Base-by-base conservation (phyloP, 2,329 filamentous ascomycete species). In the Xylaria sp. region DNA sequence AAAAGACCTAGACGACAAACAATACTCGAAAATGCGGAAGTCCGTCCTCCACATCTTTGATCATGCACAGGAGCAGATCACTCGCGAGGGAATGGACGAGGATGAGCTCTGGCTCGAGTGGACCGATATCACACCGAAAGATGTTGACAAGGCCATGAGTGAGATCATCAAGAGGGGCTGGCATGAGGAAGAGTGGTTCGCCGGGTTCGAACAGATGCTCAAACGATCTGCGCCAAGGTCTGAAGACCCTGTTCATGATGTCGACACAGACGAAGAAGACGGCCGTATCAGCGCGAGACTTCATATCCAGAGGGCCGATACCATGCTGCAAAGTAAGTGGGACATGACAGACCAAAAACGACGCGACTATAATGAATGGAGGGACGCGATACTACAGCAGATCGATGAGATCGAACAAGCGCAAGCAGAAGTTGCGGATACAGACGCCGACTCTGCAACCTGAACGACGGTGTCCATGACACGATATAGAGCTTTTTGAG, bases 301-400 rank as follows among this genome's bases (percentile, higher is more conserved):
- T 44, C 76, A 79, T 59, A 70, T 79, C 34, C 74, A 84, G 73
- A 72, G 79, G 59, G 76, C 79, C 7, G 83, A 85, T 63, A 89
- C 86, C 2, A 92, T 92, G 89, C 84, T 92, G 66, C 88, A 92
- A 72, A 85, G 87, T 64, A 81, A 82, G 52, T 86, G 89, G 67
- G 88, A 86, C 68, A 72, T 92, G 66, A 87, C 85, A 63, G 83
- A 87, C 53, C 76, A 80, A 62, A 84, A 83, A 65, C 79, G 80
- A 66, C 77, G 76, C 47, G 84, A 87, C 9, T 92, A 86, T 69
- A 76, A 71, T 50, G 72, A 71, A 16, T 94, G 90, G 90, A 87
- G 87, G 72, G 77, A 79, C 3, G 74, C 71, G 1, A 80, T 91
- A 30, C 67, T 89, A 69, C 75, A 73, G 60, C 79, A 79, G 65